Evolutionary conservation across 805 yeast species (phyloP), one percentile per base, ranked within the genome.

Genomic region (Candida berthetii): DNA sequence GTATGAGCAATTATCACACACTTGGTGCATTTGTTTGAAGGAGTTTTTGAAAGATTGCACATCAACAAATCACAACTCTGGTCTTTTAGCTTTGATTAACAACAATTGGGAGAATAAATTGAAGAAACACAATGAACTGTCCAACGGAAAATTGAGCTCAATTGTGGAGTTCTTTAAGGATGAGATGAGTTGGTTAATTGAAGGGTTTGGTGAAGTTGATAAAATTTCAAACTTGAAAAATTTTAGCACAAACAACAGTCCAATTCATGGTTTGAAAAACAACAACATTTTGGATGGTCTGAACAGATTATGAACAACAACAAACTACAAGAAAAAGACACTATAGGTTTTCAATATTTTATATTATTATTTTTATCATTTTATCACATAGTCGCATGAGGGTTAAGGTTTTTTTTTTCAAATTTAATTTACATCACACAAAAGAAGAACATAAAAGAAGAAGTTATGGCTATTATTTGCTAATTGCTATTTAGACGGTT

Each of bases 1-100:
- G 5, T 80, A 76, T 55, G 81, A 76, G 48, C 85, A 81, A 55
- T 64, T 81, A 14, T 67, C 76, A 15, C 69, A 72, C 40, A 78
- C 81, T 4, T 78, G 84, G 84, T 55, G 72, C 22, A 63, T 71
- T 14, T 71, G 69, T 18, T 57, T 76, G 35, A 64, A 59, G 18
- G 69, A 65, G 31, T 41, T 52, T 27, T 48, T 47, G 14, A 40
- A 45, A 24, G 40, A 29, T 15, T 55, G 62, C 14, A 45, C 39
- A 27, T 18, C 46, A 11, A 38, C 57, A n/a, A 53, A 58, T 38
- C 34, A 31, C 17, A 52, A 58, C 33, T 57, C 62, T 25, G 56
- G 65, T 36, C 65, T 78, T 31, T 53, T 69, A 24, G 59, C 65
- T 10, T 51, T 67, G 34, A 58, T 60, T 27, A 58, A 60, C 40